Conservation (phyloP, 1,284 basidiomycete species). For the Trichosporon faecale region DNA sequence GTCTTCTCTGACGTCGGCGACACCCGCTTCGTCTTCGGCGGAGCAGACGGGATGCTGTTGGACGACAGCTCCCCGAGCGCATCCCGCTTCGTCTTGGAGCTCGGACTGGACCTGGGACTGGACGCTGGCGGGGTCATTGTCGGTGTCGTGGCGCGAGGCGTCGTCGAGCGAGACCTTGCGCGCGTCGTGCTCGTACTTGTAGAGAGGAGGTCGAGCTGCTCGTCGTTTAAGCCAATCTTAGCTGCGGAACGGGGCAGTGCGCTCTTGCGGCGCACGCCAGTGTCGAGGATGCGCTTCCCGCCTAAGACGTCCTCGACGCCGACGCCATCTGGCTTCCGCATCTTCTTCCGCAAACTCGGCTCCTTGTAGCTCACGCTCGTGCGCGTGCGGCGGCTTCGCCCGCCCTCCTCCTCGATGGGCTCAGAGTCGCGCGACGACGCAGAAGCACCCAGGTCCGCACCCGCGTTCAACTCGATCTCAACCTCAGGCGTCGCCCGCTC, state of each 20-base stretch:
- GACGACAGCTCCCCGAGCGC: constrained; percentile 1
- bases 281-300: constrained; percentile 10
- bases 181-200: neutral
- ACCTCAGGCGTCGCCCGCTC: neutral
- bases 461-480: neutral
- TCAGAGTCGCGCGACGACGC: neutral
- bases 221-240: constrained; percentile 4
- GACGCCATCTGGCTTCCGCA: constrained; percentile 28
- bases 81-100: neutral
- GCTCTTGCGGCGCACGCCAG: constrained; percentile 25
- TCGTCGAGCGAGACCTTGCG: neutral
- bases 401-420: constrained; percentile 10
- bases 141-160: neutral
- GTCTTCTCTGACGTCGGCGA: neutral
- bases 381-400: constrained; percentile 17
- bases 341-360: constrained; percentile 24
- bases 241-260: constrained; percentile 18
- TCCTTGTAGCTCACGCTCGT: constrained; percentile 26
- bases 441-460: neutral
- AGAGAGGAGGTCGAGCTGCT: neutral
- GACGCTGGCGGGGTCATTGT: neutral
- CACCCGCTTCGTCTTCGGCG: neutral
- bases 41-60: neutral
- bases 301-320: constrained; percentile 18
- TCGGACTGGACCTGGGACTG: neutral